These are phyloP conservation scores for Suillus subaureus DNA, from an alignment of 768 basidiomycete genomes.

Conservation along the genomic window DNA sequence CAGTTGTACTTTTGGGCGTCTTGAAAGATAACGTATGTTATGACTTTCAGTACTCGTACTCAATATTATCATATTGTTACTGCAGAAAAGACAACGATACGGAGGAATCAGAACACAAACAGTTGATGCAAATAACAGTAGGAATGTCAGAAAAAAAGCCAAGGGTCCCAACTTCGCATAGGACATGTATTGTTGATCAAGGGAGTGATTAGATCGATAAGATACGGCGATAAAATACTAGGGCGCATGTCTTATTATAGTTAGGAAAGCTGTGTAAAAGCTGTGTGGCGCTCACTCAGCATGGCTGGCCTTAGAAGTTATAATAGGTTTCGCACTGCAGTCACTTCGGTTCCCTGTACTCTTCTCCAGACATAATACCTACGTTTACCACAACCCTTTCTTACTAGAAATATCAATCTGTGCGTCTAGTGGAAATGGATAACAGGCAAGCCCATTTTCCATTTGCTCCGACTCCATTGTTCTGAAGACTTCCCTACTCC, in stretches of 20 bases:
- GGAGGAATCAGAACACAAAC: background rate
- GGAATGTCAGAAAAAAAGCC: background rate
- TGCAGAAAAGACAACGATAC: background rate
- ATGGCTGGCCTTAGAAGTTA: too few relatives aligned
- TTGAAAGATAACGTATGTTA: background rate
- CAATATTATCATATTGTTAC: background rate
- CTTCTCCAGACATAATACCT: background rate
- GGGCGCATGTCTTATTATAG: too few relatives aligned
- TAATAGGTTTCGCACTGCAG: too few relatives aligned
- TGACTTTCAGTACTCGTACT: background rate
- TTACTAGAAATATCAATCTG: background rate
- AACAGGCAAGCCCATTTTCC: background rate
- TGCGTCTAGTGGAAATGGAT: background rate
- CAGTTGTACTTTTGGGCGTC: slow-evolving; percentile 18
- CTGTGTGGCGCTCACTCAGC: too few relatives aligned
- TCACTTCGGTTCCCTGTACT: background rate
- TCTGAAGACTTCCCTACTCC: background rate
- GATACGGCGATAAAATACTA: too few relatives aligned
- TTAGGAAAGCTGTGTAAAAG: too few relatives aligned
- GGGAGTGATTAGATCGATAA: too few relatives aligned
- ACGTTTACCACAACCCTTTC: background rate
- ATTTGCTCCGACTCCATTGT: background rate
- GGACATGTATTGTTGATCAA: too few relatives aligned
- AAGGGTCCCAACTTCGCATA: too few relatives aligned
- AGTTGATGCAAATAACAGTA: background rate